Evolutionary conservation across 176 grass and related monocot genomes (phyloP).

Genomic region (Thalia dealbata): DNA sequence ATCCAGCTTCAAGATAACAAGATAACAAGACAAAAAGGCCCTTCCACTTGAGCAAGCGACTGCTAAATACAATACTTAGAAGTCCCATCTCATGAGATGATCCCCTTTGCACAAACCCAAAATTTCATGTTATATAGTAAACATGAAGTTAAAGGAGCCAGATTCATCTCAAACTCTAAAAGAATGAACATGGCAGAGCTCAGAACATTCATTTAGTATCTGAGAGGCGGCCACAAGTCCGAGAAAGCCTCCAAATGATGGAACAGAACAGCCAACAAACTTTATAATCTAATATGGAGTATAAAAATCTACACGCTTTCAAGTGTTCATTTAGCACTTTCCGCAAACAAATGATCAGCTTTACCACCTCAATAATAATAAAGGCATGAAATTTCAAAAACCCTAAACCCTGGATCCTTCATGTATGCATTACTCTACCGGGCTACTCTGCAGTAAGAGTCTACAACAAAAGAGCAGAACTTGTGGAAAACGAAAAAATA

Average conservation of each 20-base stretch:
- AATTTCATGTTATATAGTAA: neutral
- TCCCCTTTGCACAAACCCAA: too few species aligned
- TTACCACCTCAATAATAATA: neutral
- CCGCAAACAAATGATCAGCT: neutral
- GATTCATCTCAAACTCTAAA: too few species aligned
- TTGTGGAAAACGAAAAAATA: slow-evolving; percentile 1
- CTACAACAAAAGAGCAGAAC: neutral
- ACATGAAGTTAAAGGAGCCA: neutral
- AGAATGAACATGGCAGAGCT: neutral
- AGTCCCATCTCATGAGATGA: neutral
- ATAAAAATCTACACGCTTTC: neutral
- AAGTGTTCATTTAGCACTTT: too few species aligned
- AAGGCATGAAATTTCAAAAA: neutral
- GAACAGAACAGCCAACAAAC: neutral
- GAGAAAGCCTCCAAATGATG: neutral
- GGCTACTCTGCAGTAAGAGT: neutral
- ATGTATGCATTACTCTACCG: neutral
- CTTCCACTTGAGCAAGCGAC: neutral
- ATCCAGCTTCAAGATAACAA: too few species aligned
- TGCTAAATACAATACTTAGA: neutral
- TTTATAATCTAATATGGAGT: neutral
- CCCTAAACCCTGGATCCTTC: neutral
- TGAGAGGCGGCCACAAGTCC: neutral
- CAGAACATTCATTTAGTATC: neutral
- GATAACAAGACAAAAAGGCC: too few species aligned